phyloP scores from a whole-genome alignment of 2,329 filamentous ascomycete genomes.

The Phialemoniopsis sp. region DNA sequence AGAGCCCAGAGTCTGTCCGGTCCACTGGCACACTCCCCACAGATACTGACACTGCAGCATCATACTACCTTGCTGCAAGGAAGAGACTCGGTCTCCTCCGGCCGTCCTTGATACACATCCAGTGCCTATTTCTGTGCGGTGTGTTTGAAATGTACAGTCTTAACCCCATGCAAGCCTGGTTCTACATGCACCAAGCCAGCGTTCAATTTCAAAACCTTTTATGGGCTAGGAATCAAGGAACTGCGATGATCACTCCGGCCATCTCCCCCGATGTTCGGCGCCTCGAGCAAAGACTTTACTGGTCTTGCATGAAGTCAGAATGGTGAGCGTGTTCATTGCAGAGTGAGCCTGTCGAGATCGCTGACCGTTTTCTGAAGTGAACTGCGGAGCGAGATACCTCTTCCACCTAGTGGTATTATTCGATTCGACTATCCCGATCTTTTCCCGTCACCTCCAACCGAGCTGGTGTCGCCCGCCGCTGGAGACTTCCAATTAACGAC shows the following conservation, averaged over 20 bases:
- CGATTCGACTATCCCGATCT: not conserved
- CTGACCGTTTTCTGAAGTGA: too few relatives aligned
- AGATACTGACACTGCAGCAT: too few relatives aligned
- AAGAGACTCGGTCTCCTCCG: constrained; percentile 1
- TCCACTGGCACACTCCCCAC: too few relatives aligned
- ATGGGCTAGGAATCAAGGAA: too few relatives aligned
- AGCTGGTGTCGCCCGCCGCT: too few relatives aligned
- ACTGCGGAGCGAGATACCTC: constrained; percentile 1
- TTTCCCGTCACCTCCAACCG: constrained; percentile 1
- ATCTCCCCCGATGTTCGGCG: constrained; percentile 1
- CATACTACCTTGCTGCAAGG: not conserved
- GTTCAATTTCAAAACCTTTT: too few relatives aligned
- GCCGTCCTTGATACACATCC: not conserved
- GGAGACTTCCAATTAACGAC: too few relatives aligned
- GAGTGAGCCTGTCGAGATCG: too few relatives aligned
- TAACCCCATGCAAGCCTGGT: not conserved
- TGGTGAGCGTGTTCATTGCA: too few relatives aligned
- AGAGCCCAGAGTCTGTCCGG: too few relatives aligned
- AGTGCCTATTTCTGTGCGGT: constrained; percentile 3
- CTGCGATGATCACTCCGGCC: too few relatives aligned
- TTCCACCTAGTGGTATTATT: not conserved
- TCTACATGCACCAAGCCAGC: not conserved
- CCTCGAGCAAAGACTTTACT: constrained; percentile 5
- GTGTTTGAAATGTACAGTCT: not conserved
- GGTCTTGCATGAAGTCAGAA: constrained; percentile 5